phyloP scores from a whole-genome alignment of 805 yeast species.

The Candida quercuum region DNA sequence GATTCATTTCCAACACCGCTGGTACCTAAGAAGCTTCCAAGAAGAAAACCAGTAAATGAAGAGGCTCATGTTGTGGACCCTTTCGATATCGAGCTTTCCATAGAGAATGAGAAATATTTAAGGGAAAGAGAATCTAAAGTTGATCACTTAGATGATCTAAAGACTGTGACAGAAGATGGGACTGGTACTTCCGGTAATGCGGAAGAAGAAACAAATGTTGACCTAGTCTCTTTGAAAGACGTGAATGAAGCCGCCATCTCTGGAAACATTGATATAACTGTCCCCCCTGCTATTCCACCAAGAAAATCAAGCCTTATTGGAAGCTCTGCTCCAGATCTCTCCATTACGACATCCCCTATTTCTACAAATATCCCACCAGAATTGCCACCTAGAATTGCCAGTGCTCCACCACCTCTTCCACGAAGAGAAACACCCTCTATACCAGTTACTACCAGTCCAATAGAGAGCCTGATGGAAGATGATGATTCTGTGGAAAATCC shows the following conservation, averaged over 20 bases:
- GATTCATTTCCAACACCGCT: no score
- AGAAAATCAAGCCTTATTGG: no score
- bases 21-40: slow-evolving; percentile 12
- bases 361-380: neutral
- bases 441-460: neutral
- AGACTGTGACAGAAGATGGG: no score
- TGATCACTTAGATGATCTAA: no score
- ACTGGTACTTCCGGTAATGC: neutral
- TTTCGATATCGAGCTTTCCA: neutral
- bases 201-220: no score
- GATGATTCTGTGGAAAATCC: no score
- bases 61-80: neutral
- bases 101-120: neutral
- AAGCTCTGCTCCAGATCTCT: neutral
- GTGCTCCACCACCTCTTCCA: slow-evolving; percentile 9
- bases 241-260: neutral
- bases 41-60: slow-evolving; percentile 19
- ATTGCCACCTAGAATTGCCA: neutral
- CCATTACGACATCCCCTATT: no score
- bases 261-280: neutral
- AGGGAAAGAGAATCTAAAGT: no score
- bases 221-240: no score
- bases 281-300: no score
- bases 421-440: slow-evolving; percentile 1
- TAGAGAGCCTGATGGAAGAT: no score